phyloP scores from a whole-genome alignment of 2,329 filamentous ascomycete species.

The Aspergillus latus region DNA sequence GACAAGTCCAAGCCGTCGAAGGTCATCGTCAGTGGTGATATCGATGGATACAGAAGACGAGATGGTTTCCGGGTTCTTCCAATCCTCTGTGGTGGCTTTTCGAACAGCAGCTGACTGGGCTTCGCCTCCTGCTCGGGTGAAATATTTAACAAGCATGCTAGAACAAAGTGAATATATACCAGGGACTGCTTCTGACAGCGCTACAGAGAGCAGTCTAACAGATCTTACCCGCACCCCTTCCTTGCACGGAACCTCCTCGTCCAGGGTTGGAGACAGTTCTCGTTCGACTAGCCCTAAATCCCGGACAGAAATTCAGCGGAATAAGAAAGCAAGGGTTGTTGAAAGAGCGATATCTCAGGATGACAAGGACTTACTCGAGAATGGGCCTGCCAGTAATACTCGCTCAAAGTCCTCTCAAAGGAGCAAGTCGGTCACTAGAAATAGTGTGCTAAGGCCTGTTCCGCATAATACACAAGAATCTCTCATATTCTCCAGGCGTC shows the following conservation, averaged over 20 bases:
- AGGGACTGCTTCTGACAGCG: not conserved
- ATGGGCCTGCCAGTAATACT: not conserved
- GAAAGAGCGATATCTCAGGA: not conserved
- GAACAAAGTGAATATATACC: not conserved
- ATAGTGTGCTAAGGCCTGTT: not conserved
- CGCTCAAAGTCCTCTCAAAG: not conserved
- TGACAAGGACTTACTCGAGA: not conserved
- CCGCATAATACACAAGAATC: constrained; percentile 20
- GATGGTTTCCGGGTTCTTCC: constrained; percentile 7
- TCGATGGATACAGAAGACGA: constrained; percentile 17
- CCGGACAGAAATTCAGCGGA: not conserved
- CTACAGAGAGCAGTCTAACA: not conserved
- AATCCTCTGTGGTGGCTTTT: not conserved
- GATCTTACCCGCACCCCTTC: constrained; percentile 9
- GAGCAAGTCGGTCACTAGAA: not conserved
- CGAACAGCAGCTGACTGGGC: not conserved
- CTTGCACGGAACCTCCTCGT: not conserved
- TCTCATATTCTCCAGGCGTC: constrained; percentile 18
- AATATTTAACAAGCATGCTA: not conserved
- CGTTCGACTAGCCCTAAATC: not conserved
- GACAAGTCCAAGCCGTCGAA: not conserved
- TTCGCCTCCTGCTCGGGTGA: not conserved
- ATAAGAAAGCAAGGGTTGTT: not conserved
- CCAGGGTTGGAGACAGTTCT: not conserved
- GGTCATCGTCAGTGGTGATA: constrained; percentile 19